Percentiles rank a stretch among this genome's conserved stretches.
These are phyloP conservation scores for Achaetomium macrosporum DNA, from an alignment of 2,329 filamentous ascomycete genomes.

Conservation along the genomic window DNA sequence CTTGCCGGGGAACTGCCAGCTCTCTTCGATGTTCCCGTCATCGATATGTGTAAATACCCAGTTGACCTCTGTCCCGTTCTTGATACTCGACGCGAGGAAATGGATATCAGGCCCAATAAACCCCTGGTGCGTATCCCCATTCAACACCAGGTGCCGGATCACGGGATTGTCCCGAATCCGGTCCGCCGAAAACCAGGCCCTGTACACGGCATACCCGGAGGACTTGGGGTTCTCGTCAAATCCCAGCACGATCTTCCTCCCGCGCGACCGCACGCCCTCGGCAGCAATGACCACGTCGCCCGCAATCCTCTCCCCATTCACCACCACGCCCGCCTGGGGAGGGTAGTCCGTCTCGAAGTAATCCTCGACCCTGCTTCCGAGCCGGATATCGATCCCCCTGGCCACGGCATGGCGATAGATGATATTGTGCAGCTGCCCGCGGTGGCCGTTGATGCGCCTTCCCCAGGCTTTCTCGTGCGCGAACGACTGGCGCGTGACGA, in stretches of 20 bases:
- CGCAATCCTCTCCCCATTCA: constrained; percentile 33
- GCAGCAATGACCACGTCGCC: constrained; percentile 42
- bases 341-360: constrained; percentile 41
- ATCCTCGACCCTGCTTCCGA: constrained; percentile 40
- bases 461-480: constrained; percentile 32
- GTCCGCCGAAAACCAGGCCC: constrained; percentile 40
- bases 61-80: constrained; percentile 45
- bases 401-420: constrained; percentile 46
- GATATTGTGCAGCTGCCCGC: constrained; percentile 47
- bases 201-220: constrained; percentile 41
- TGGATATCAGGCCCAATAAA: constrained; percentile 49
- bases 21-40: constrained; percentile 42
- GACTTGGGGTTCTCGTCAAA: constrained; percentile 38
- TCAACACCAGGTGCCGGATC: constrained; percentile 38
- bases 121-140: constrained; percentile 46
- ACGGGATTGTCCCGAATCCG: constrained; percentile 41
- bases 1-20: constrained; percentile 40
- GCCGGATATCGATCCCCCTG: constrained; percentile 43
- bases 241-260: constrained; percentile 41
- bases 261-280: constrained; percentile 42
- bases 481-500: constrained; percentile 42
- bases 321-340: constrained; percentile 37
- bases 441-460: constrained; percentile 48
- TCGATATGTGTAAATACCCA: constrained; percentile 48
- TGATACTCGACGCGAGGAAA: constrained; percentile 47